These are phyloP conservation scores for Amanita pallidorosea DNA, from an alignment of 768 basidiomycete species.

Conservation along the genomic window DNA sequence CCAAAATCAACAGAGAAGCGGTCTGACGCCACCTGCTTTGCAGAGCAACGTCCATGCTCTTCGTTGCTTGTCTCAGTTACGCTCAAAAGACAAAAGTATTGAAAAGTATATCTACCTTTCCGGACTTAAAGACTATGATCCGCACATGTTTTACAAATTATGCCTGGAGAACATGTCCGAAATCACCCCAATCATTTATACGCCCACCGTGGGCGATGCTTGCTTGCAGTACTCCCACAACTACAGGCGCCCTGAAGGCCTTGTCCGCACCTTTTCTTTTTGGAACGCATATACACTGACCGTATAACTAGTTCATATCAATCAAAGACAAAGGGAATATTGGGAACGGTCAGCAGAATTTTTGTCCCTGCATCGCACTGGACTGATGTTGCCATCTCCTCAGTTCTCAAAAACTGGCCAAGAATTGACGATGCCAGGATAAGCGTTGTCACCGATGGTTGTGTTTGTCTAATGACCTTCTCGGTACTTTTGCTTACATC, in stretches of 20 bases:
- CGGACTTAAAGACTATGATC: conserved; percentile 62
- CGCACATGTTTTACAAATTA: conserved; percentile 67
- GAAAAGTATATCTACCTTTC: conserved; percentile 85
- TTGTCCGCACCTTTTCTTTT: conserved; percentile 33
- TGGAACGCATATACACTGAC: conserved; percentile 8
- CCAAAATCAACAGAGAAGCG: conserved; percentile 31
- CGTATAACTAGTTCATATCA: conserved; percentile 49
- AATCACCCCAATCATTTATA: conserved; percentile 77
- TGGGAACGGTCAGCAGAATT: conserved; percentile 25
- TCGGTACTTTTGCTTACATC: conserved; percentile 9
- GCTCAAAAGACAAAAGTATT: conserved; percentile 61
- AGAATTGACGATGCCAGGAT: conserved; percentile 71
- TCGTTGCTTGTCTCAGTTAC: conserved; percentile 61
- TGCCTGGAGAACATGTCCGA: conserved; percentile 63
- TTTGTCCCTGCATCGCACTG: neutral
- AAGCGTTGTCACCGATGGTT: conserved; percentile 86
- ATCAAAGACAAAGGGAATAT: conserved; percentile 80
- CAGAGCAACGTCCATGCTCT: conserved; percentile 38
- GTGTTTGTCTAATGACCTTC: neutral
- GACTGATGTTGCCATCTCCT: conserved; percentile 1
- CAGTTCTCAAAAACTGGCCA: conserved; percentile 66
- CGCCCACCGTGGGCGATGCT: conserved; percentile 87
- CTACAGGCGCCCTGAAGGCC: conserved; percentile 63
- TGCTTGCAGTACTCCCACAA: conserved; percentile 77
- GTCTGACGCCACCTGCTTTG: conserved; percentile 51